Percentiles rank a stretch among this genome's conserved stretches.
Conservation (phyloP, 2,329 filamentous ascomycete species). For the Rutstroemia sp. region DNA sequence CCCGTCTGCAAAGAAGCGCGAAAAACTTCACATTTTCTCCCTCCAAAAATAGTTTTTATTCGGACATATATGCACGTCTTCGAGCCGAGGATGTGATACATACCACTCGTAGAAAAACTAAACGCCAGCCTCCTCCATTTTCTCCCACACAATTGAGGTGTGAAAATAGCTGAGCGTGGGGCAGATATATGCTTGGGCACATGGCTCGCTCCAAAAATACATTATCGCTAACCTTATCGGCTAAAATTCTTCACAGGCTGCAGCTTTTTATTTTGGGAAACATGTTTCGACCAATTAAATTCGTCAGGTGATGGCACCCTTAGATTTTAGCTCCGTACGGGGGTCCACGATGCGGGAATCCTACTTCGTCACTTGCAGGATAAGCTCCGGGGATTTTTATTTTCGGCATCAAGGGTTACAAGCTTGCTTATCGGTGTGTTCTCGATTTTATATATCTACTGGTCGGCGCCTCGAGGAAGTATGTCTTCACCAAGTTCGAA, state of each 20-base stretch:
- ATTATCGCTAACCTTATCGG: not conserved
- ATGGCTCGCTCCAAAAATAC: not conserved
- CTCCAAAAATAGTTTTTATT: no score
- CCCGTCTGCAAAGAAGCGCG: no score
- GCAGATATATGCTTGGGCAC: no score
- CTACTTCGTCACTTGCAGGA: not conserved
- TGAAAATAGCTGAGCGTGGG: no score
- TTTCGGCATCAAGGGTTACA: not conserved
- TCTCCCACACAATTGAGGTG: no score
- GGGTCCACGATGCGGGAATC: not conserved
- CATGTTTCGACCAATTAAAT: not conserved
- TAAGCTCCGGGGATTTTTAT: not conserved
- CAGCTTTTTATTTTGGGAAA: conserved; percentile 1
- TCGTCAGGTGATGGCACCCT: not conserved
- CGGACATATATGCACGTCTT: no score
- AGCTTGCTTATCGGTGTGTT: not conserved
- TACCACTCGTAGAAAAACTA: no score
- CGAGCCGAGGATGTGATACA: no score
- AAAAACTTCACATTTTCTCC: no score
- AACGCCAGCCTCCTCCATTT: no score
- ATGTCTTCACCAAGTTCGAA: not conserved
- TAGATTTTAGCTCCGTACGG: no score
- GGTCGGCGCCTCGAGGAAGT: not conserved
- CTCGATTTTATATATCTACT: not conserved
- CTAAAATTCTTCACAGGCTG: not conserved